Percentiles rank a stretch among this genome's conserved stretches.
Conservation (phyloP, 768 basidiomycete species). For the Nevesoporus exiguus region DNA sequence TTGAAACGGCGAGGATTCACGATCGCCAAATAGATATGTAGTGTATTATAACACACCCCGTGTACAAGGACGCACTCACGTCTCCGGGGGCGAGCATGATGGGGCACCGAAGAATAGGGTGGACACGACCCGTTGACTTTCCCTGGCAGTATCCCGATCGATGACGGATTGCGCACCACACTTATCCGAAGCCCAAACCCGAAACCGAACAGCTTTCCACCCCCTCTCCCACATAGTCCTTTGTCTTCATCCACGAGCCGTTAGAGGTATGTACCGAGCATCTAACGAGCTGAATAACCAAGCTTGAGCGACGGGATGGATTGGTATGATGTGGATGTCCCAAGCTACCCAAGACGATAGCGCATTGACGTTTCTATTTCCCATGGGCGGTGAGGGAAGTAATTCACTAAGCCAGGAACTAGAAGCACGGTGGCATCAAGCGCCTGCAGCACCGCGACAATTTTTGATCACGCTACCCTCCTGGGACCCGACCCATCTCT, state of each 20-base stretch:
- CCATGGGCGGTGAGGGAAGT: slow-evolving; percentile 15
- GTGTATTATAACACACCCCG: too few species aligned
- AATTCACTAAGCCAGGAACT: slow-evolving; percentile 44
- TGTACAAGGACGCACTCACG: too few species aligned
- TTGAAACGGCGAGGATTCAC: too few species aligned
- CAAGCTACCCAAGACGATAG: slow-evolving; percentile 1
- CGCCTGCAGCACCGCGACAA: slow-evolving; percentile 59
- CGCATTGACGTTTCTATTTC: neutral
- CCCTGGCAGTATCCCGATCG: too few species aligned
- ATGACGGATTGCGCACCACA: neutral
- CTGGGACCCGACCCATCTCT: slow-evolving; percentile 6
- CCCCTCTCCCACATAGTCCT: slow-evolving; percentile 45
- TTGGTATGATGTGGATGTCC: slow-evolving; percentile 51
- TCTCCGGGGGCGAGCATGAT: too few species aligned
- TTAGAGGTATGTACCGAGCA: slow-evolving; percentile 69
- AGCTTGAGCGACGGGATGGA: slow-evolving; percentile 69
- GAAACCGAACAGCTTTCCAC: slow-evolving; percentile 44
- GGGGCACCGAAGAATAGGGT: too few species aligned
- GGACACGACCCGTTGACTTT: too few species aligned
- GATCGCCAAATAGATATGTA: too few species aligned
- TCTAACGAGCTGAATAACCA: slow-evolving; percentile 67
- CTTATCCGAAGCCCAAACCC: slow-evolving; percentile 42
- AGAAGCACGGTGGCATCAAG: slow-evolving; percentile 63
- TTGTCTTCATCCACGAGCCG: slow-evolving; percentile 73
- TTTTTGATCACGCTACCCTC: slow-evolving; percentile 40